phyloP scores from a whole-genome alignment of 768 basidiomycete species.

The Termitomyces sp. region DNA sequence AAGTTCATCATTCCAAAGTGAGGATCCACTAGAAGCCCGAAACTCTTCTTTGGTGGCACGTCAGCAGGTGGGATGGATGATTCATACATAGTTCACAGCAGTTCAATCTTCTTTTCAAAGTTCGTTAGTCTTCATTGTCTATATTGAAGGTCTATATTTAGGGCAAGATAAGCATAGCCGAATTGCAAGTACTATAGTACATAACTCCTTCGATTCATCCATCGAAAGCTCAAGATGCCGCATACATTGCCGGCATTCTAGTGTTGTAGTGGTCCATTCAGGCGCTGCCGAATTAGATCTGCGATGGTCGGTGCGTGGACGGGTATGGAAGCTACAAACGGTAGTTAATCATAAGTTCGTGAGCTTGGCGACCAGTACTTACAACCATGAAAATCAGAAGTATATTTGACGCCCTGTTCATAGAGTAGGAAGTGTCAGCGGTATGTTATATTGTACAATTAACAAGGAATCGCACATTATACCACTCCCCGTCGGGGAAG shows the following conservation, averaged over 20 bases:
- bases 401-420: not conserved
- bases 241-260: not conserved
- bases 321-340: constrained; percentile 5
- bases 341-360: not conserved
- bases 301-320: constrained; percentile 3
- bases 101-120: not conserved
- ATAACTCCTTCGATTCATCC: not conserved
- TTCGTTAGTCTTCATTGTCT: not conserved
- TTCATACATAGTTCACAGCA: not conserved
- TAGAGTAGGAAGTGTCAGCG: not conserved
- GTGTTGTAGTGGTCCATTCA: not conserved
- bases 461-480: constrained; percentile 16
- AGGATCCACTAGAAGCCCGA: not conserved
- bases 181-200: not conserved
- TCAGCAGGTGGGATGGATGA: not conserved
- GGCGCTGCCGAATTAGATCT: constrained; percentile 3
- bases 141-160: not conserved
- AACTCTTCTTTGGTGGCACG: not conserved
- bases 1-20: not conserved
- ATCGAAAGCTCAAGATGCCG: not conserved
- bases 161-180: not conserved
- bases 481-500: constrained; percentile 21
- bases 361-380: not conserved
- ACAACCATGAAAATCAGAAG: constrained; percentile 5
- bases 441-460: too few species aligned